Evolutionary conservation across 1,284 basidiomycete genomes (phyloP), one percentile per base, ranked within the genome.

Genomic region (Puccinia novopanici): DNA sequence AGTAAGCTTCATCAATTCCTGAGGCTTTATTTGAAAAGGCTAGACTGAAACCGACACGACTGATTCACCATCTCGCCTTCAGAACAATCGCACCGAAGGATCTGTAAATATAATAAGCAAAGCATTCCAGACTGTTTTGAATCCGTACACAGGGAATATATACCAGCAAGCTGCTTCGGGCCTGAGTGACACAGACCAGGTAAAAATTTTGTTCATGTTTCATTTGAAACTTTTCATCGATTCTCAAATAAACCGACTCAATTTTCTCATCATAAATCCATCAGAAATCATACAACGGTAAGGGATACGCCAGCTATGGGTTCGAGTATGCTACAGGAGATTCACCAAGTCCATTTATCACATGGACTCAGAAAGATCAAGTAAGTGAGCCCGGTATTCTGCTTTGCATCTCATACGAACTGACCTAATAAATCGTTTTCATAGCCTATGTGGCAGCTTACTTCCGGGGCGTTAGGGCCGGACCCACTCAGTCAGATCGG

Each of bases 391-490:
- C 84, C 78, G 82, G 22, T 27, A 8, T 61, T 37, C 45, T 73
- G 34, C 34, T 77, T 92, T 88, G 94, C 93, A 85, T 92, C 95
- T 83, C 17, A n/a, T 8, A 6, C 19, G 13, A 65, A 42, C 17
- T 42, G 40, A 89, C 89, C 37, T 95, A 94, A 94, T 89, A 55
- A 45, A 45, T 2, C 13, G 4, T 19, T 88, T 90, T 82, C 88
- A 87, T 81, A 86, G 89, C 83, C 87, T 89, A 89, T 90, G 45
- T 98, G 93, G 93, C 92, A 91, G 3, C 83, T 98, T 75, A 89
- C 90, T 54, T 88, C 89, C n/a, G 86, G 87, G 54, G 94, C 92
- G 4, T 89, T 95, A 86, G 90, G 87, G 5, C 89, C 91, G 2
- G 91, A 95, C 84, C 71, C 86, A 0, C 82, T 83, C 0, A 90